Base-by-base conservation (phyloP, 2,329 filamentous ascomycete genomes). In the Sarocladium brachiariae region DNA sequence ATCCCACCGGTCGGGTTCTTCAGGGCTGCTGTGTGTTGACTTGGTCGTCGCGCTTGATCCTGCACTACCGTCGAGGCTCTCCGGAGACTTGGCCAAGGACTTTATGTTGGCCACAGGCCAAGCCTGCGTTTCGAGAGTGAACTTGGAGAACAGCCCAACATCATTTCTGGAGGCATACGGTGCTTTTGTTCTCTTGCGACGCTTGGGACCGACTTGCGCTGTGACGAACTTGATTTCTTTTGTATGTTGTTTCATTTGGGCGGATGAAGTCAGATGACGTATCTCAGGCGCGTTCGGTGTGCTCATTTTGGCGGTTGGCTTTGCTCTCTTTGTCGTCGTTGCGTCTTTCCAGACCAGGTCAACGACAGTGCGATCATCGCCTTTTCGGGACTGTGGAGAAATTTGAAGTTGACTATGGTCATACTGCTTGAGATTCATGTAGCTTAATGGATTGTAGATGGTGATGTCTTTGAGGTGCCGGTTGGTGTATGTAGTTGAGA, bases 191-290 rank as follows among this genome's bases (percentile, higher is more conserved):
- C 25, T 47, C 43, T 47, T 47, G 11, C 43, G 24, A 11, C 18
- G 11, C 43, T 47, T 47, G 27, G 5, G 31, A 8, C 43, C 43
- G 6, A 47, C 24, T 16, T 47, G 43, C n/a, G 43, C 43, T 4
- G 43, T 47, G 13, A 47, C 43, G 16, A 47, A 47, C 43, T 47
- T 47, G 43, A 47, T 24, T 14, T 47, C 43, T 18, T 43, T 43
- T 10, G 21, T 27, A 5, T 19, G 39, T 27, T 43, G 39, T 23
- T 43, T 43, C 10, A 10, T 16, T 14, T 47, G 43, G 5, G n/a
- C n/a, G n/a, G 43, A 11, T 47, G 24, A 9, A 7, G 27, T 4
- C 6, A 25, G 19, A 31, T 10, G 19, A 8, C 10, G 8, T 13
- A 8, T 47, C 4, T 21, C 21, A 7, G 19, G 21, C 7, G 43